phyloP scores from a whole-genome alignment of 129 eudicot genomes.

The Flaveria trinervia region DNA sequence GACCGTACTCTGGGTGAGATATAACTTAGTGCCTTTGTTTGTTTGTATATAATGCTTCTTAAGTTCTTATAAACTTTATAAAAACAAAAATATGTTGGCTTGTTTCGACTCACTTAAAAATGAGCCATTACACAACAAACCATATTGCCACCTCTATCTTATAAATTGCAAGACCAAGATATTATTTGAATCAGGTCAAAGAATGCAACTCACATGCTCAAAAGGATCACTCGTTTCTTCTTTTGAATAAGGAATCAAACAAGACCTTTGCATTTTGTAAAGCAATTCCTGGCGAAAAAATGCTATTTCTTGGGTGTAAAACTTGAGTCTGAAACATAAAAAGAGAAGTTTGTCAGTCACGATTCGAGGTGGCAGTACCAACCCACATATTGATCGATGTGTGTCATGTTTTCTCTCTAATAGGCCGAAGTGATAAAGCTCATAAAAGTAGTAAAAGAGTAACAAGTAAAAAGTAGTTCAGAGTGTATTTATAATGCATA shows the following conservation, averaged over 20 bases:
- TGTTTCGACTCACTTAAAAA: background rate
- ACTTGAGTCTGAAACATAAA: conserved; percentile 65
- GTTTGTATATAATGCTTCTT: too few relatives aligned
- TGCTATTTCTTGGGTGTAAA: conserved; percentile 81
- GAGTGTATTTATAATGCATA: background rate
- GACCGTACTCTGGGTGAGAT: too few relatives aligned
- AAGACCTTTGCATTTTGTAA: conserved; percentile 80
- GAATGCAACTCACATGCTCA: conserved; percentile 67
- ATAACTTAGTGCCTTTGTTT: too few relatives aligned
- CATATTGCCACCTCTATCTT: background rate
- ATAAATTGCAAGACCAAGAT: background rate
- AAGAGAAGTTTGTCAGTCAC: conserved; percentile 17
- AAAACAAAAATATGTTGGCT: background rate
- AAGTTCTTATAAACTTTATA: too few relatives aligned
- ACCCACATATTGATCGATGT: background rate
- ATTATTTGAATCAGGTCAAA: conserved; percentile 7
- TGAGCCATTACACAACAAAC: conserved; percentile 1
- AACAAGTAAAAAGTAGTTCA: background rate
- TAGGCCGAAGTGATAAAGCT: background rate
- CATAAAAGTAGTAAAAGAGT: background rate
- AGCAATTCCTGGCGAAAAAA: conserved; percentile 87
- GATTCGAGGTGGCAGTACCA: background rate
- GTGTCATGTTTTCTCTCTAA: background rate
- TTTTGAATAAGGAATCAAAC: conserved; percentile 80
- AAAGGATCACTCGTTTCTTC: conserved; percentile 92